These are phyloP conservation scores for Termitomyces sp. DNA, from an alignment of 768 basidiomycete species.

Conservation along the genomic window DNA sequence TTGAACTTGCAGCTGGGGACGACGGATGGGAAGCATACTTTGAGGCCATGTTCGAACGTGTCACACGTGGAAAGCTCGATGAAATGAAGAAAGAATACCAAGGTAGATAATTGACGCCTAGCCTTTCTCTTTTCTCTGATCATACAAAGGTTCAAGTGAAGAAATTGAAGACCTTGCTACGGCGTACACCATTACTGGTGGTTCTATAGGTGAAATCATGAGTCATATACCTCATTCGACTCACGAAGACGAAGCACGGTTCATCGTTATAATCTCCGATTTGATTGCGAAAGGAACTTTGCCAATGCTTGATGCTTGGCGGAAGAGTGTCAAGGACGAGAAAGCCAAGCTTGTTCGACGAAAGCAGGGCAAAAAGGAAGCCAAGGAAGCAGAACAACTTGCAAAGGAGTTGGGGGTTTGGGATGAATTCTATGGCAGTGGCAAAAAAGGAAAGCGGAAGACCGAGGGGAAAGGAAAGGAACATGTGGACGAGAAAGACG, in stretches of 20 bases:
- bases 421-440: constrained; percentile 89
- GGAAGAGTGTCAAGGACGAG: constrained; percentile 69
- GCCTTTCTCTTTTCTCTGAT: not conserved
- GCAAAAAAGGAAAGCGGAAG: constrained; percentile 62
- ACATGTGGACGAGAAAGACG: constrained; percentile 27
- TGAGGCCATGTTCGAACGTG: constrained; percentile 81
- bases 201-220: constrained; percentile 82
- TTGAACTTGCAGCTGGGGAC: constrained; percentile 68
- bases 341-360: constrained; percentile 72
- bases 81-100: constrained; percentile 95
- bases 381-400: constrained; percentile 76
- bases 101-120: constrained; percentile 44
- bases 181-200: constrained; percentile 71
- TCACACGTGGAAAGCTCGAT: constrained; percentile 83
- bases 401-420: constrained; percentile 90
- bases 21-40: constrained; percentile 98
- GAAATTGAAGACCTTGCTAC: constrained; percentile 76
- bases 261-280: constrained; percentile 64
- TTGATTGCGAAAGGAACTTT: constrained; percentile 66
- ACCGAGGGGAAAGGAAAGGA: constrained; percentile 51
- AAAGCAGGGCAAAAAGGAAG: constrained; percentile 77
- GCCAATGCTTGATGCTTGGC: constrained; percentile 60
- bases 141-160: constrained; percentile 70
- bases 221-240: constrained; percentile 83
- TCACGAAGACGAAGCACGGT: constrained; percentile 81